Base-by-base conservation (phyloP, 768 basidiomycete species). In the Auricularia sp. region DNA sequence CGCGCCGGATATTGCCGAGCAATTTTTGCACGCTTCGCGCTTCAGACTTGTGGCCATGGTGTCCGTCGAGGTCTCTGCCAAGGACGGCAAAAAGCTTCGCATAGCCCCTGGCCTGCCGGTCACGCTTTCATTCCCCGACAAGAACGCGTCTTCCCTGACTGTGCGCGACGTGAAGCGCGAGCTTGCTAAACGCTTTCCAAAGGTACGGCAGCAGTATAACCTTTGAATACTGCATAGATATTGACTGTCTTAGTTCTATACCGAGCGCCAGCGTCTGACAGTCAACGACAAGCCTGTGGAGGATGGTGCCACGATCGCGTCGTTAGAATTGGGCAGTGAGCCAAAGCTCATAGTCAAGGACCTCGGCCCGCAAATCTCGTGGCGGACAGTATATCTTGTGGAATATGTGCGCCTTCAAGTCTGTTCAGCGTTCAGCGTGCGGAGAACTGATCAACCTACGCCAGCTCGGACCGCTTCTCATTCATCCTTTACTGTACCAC, bases 341-440 rank as follows among this genome's bases (percentile, higher is more conserved):
- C 81, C 80, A n/a, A 85, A 87, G 65, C 70, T 98, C 44, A 75
- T 81, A 44, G 80, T 94, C 66, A 97, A 97, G 75, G 97, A 98
- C 75, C 77, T 98, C 36, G 97, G 97, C 0, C 83, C 88, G 6
- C 97, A 99, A 74, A 78, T 96, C 56, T 82, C 85, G 70, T 98
- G 95, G 91, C 82, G 81, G 70, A 90, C 89, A 0, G 92, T 98
- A 18, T 98, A 93, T 75, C 73, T 98, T 62, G 78, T 90, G 62
- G 97, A 99, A 95, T 99, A 98, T 71, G 95, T 95, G 77, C 71
- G 94, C 39, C 7, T 42, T 76, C 0, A 0, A 3, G 47, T 10
- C 6, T 21, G 21, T 51, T 11, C 16, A 18, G 7, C 21, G 10
- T 10, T 51, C 47, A 11, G 44, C 47, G 14, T 42, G 47, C 3